Evolutionary conservation across 2,329 filamentous ascomycete genomes (phyloP), one percentile per base, ranked within the genome.

Genomic region (Scortechinia acanthostroma): DNA sequence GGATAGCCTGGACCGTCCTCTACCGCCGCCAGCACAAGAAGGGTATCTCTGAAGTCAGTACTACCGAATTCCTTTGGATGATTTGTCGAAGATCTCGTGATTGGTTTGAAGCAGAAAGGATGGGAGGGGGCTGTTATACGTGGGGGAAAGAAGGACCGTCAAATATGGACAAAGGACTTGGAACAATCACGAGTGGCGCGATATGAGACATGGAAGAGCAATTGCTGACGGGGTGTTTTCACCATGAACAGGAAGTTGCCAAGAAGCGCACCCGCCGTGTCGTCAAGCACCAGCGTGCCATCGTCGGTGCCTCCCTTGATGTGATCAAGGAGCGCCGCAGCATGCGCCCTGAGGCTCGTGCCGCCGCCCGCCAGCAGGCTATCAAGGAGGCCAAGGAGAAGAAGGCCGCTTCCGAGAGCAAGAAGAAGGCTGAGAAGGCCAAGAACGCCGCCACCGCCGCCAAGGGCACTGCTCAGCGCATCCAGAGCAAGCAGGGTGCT

Each of bases 21-120:
- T 98, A 88, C 88, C 86, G 93, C 73, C 88, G 91, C 75, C 88
- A 95, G 78, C 91, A 96, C 86, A 93, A 91, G 82, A 98, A 98
- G 90, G 93, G 93, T 86, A 94, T 97, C 77, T 95, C 91, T 81
- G 93, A 98, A 91, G 93, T 97, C 86, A 77, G 86, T 70, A 45
- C 50, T 45, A 14, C 42, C 49, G 43, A 46, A 42, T 46, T 28
- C 45, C 43, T 44, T 13, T 28, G 21, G 30, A 15, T 21, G n/a
- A n/a, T n/a, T n/a, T n/a, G n/a, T n/a, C n/a, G n/a, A n/a, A n/a
- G n/a, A n/a, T n/a, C n/a, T n/a, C n/a, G n/a, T n/a, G n/a, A n/a
- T n/a, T n/a, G n/a, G n/a, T n/a, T n/a, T n/a, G n/a, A n/a, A n/a
- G n/a, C n/a, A n/a, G n/a, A n/a, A n/a, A n/a, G n/a, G n/a, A n/a